Evolutionary conservation across 768 basidiomycete species (phyloP).

Genomic region (Erythrobasidium yunnanense): DNA sequence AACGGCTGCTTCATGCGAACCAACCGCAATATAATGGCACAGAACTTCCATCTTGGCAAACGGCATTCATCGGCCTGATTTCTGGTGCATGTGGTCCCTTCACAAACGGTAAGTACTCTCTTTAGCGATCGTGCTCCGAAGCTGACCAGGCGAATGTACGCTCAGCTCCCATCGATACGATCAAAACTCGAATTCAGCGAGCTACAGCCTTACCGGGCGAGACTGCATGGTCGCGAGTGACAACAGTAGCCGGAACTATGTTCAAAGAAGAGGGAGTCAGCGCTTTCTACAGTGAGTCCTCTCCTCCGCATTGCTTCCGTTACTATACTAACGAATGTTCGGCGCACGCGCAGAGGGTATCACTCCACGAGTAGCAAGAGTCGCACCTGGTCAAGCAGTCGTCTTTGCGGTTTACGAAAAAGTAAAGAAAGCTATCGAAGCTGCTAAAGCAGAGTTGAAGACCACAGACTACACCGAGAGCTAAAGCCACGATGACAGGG

Average conservation of each 20-base stretch:
- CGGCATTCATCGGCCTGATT: slow-evolving; percentile 86
- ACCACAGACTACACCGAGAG: slow-evolving; percentile 7
- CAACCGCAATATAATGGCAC: slow-evolving; percentile 59
- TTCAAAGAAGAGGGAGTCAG: slow-evolving; percentile 75
- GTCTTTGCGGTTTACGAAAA: slow-evolving; percentile 96
- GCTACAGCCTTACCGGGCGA: slow-evolving; percentile 61
- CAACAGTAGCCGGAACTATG: slow-evolving; percentile 77
- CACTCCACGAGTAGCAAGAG: slow-evolving; percentile 86
- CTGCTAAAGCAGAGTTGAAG: slow-evolving; percentile 3
- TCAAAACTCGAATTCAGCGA: slow-evolving; percentile 54
- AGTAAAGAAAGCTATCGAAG: slow-evolving; percentile 43
- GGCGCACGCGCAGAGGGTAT: slow-evolving; percentile 60
- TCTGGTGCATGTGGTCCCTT: slow-evolving; percentile 98
- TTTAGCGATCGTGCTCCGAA: too few relatives aligned
- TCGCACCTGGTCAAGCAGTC: slow-evolving; percentile 85
- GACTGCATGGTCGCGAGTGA: slow-evolving; percentile 66
- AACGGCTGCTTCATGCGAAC: slow-evolving; percentile 61
- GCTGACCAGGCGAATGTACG: background rate
- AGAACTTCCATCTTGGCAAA: slow-evolving; percentile 86
- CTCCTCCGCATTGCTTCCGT: background rate
- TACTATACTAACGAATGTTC: too few relatives aligned
- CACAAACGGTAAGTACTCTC: slow-evolving; percentile 81
- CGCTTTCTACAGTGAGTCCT: slow-evolving; percentile 64
- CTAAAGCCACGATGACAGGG: background rate
- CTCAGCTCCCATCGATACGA: slow-evolving; percentile 35